Evolutionary conservation across 495 filamentous ascomycete species (phyloP).

Genomic region (Penicillium atrosanguineum): DNA sequence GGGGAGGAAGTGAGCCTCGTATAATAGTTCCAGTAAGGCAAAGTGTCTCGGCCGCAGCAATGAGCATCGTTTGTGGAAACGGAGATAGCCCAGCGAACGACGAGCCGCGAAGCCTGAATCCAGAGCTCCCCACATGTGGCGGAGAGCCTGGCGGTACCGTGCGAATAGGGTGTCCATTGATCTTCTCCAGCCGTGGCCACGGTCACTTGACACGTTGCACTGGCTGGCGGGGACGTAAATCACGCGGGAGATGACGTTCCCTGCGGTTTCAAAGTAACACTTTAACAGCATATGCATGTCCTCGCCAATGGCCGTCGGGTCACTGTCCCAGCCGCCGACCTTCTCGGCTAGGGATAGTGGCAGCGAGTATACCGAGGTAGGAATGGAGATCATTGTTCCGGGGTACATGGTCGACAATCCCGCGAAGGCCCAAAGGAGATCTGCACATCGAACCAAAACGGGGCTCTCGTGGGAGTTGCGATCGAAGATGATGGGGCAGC

Average conservation of each 20-base stretch:
- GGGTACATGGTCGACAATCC: slow-evolving; percentile 64
- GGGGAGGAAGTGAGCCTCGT: slow-evolving; percentile 68
- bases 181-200: slow-evolving; percentile 43
- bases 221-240: slow-evolving; percentile 64
- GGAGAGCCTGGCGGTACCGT: slow-evolving; percentile 62
- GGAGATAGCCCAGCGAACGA: slow-evolving; percentile 24
- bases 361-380: slow-evolving; percentile 68
- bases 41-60: slow-evolving; percentile 30
- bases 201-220: slow-evolving; percentile 60
- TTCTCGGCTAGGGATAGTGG: slow-evolving; percentile 59
- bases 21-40: slow-evolving; percentile 57
- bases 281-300: slow-evolving; percentile 75
- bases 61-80: slow-evolving; percentile 22
- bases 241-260: slow-evolving; percentile 50
- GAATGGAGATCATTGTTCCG: slow-evolving; percentile 57
- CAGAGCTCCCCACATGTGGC: slow-evolving; percentile 72
- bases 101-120: slow-evolving; percentile 59
- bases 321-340: slow-evolving; percentile 66
- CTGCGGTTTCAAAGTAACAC: slow-evolving; percentile 68
- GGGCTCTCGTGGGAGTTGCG: slow-evolving; percentile 66
- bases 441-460: slow-evolving; percentile 63
- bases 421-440: slow-evolving; percentile 64
- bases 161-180: slow-evolving; percentile 52
- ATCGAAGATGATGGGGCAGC: slow-evolving; percentile 70
- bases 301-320: slow-evolving; percentile 65